Evolutionary conservation across 176 grass and related monocot species (phyloP).

Genomic region (Raddia distichophylla): DNA sequence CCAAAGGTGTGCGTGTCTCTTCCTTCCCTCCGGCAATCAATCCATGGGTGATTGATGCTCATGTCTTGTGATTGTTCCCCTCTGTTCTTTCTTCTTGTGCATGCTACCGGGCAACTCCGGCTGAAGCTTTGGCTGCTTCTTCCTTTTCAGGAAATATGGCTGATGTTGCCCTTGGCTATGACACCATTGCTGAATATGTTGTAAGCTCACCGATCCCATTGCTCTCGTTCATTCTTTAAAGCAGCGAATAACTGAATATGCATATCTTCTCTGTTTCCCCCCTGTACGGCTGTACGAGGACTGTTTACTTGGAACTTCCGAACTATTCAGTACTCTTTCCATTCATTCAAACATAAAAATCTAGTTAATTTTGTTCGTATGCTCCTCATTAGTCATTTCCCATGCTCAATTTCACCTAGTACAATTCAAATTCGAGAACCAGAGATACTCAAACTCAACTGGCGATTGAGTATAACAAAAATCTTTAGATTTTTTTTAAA

Average conservation of each 20-base stretch:
- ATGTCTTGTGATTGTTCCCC: not conserved
- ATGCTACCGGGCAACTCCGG: not conserved
- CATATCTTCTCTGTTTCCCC: not conserved
- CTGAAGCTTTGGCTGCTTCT: not conserved
- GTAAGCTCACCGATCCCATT: conserved; percentile 49
- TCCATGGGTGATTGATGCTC: not conserved
- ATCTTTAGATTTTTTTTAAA: conserved; percentile 2
- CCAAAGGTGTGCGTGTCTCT: conserved; percentile 53
- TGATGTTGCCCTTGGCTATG: conserved; percentile 83
- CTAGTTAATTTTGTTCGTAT: not conserved
- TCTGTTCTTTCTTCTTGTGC: not conserved
- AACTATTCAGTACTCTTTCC: not conserved
- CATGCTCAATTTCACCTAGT: not conserved
- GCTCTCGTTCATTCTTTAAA: not conserved
- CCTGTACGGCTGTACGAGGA: not conserved
- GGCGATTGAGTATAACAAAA: conserved; percentile 5
- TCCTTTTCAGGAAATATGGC: conserved; percentile 56
- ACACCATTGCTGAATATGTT: conserved; percentile 77
- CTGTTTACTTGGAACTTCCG: not conserved
- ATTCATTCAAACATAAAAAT: not conserved
- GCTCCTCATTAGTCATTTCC: not conserved
- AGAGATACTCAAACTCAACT: not conserved
- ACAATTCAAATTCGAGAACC: not conserved
- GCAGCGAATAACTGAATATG: not conserved
- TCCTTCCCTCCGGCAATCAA: not conserved